Percentiles rank a stretch among this genome's conserved stretches.
phyloP scores from a whole-genome alignment of 2,329 filamentous ascomycete species.

The Claviceps maximensis region DNA sequence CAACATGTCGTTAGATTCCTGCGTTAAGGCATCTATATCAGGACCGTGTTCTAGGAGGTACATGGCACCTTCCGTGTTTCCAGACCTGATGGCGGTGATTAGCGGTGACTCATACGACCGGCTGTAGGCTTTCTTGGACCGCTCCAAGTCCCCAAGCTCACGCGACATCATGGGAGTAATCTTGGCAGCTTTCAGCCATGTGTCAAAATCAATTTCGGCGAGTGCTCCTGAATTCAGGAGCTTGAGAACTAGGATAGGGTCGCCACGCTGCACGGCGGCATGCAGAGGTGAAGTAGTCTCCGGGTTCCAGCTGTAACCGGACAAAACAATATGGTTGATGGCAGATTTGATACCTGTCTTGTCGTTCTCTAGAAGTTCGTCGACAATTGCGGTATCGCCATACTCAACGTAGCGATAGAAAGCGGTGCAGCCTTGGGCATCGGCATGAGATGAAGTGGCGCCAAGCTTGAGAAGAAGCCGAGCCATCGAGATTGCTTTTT shows the following conservation, averaged over 20 bases:
- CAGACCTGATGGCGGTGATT: conserved; percentile 40
- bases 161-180: conserved; percentile 25
- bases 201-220: conserved; percentile 46
- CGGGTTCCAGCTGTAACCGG: conserved; percentile 19
- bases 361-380: conserved; percentile 42
- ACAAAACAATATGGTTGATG: conserved; percentile 49
- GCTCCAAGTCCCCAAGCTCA: conserved; percentile 27
- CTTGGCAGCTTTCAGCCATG: conserved; percentile 46
- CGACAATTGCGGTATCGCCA: conserved; percentile 33
- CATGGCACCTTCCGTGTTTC: conserved; percentile 33
- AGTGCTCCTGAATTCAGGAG: conserved; percentile 52
- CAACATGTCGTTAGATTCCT: conserved; percentile 22
- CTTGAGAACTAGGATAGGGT: conserved; percentile 40
- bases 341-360: conserved; percentile 46
- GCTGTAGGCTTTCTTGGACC: conserved; percentile 36
- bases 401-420: conserved; percentile 51
- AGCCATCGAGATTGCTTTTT: conserved; percentile 53
- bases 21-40: conserved; percentile 48
- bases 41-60: conserved; percentile 50
- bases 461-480: conserved; percentile 54
- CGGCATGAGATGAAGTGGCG: conserved; percentile 60
- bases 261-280: conserved; percentile 40
- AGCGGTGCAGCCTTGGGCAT: conserved; percentile 48
- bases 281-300: conserved; percentile 38
- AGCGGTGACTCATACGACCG: conserved; percentile 48